Evolutionary conservation across 2,329 filamentous ascomycete species (phyloP).

Genomic region (Talaromyces albobiverticillius): DNA sequence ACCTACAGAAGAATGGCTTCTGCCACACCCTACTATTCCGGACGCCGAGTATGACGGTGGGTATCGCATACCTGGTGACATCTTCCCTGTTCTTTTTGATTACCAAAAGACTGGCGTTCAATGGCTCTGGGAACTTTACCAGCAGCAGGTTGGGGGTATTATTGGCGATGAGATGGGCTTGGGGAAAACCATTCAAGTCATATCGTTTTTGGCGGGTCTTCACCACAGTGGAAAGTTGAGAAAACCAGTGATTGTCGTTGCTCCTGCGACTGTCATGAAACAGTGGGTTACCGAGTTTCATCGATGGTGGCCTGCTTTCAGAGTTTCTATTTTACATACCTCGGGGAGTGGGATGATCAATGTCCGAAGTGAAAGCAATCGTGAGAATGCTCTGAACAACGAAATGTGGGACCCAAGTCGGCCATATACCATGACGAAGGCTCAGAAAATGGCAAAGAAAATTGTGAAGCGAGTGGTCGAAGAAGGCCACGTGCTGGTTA

Average conservation of each 20-base stretch:
- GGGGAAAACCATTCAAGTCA: conserved; percentile 85
- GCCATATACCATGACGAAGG: conserved; percentile 43
- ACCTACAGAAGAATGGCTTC: conserved; percentile 66
- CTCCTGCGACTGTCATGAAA: conserved; percentile 88
- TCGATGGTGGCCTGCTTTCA: conserved; percentile 97
- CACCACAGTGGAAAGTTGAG: conserved; percentile 86
- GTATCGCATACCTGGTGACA: conserved; percentile 83
- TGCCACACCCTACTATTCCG: conserved; percentile 76
- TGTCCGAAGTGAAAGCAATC: conserved; percentile 57
- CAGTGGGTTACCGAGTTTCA: conserved; percentile 99
- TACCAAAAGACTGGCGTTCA: conserved; percentile 97
- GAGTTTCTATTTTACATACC: conserved; percentile 91
- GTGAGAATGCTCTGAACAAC: conserved; percentile 62
- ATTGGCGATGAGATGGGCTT: conserved; percentile 98
- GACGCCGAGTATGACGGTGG: conserved; percentile 74
- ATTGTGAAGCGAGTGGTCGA: conserved; percentile 79
- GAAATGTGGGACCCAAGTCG: conserved; percentile 50
- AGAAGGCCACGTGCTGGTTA: conserved; percentile 89
- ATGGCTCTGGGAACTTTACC: conserved; percentile 91
- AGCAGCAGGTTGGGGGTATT: conserved; percentile 87
- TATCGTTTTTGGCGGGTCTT: conserved; percentile 81
- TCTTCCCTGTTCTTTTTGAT: conserved; percentile 87
- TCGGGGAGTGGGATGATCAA: conserved; percentile 97
- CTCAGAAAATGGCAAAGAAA: conserved; percentile 68
- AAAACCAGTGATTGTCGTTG: conserved; percentile 86